Conservation (phyloP, 2,329 filamentous ascomycete species). For the Xylaria sp. region DNA sequence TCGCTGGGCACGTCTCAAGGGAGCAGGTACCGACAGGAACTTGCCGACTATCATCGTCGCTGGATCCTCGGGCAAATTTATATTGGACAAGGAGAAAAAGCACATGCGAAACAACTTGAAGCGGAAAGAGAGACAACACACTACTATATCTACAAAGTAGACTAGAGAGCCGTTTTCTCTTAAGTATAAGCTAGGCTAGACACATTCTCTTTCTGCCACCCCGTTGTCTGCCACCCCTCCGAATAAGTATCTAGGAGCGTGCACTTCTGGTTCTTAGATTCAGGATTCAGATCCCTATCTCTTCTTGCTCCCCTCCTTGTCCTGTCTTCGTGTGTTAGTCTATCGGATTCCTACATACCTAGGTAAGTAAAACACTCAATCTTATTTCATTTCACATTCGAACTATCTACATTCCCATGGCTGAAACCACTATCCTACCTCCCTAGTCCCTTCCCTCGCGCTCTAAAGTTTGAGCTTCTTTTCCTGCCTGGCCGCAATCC, state of each 20-base stretch:
- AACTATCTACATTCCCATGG: constrained; percentile 2
- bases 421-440: background rate
- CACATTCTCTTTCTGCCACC: background rate
- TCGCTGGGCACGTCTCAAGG: background rate
- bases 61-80: constrained; percentile 22
- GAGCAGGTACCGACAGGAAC: constrained; percentile 8
- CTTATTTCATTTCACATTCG: background rate
- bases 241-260: background rate
- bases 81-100: constrained; percentile 8
- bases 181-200: background rate
- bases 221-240: background rate
- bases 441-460: background rate
- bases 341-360: constrained; percentile 1
- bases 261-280: background rate
- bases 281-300: background rate
- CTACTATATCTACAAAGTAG: background rate
- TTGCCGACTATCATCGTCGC: constrained; percentile 20
- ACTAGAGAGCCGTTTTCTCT: background rate
- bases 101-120: constrained; percentile 29
- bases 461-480: constrained; percentile 23
- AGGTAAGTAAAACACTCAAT: constrained; percentile 1
- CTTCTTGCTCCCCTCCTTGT: background rate
- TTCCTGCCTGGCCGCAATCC: background rate
- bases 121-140: background rate
- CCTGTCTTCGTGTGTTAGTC: background rate